Evolutionary conservation across 2,329 filamentous ascomycete genomes (phyloP), one percentile per base, ranked within the genome.

Genomic region (Nemania sp.): DNA sequence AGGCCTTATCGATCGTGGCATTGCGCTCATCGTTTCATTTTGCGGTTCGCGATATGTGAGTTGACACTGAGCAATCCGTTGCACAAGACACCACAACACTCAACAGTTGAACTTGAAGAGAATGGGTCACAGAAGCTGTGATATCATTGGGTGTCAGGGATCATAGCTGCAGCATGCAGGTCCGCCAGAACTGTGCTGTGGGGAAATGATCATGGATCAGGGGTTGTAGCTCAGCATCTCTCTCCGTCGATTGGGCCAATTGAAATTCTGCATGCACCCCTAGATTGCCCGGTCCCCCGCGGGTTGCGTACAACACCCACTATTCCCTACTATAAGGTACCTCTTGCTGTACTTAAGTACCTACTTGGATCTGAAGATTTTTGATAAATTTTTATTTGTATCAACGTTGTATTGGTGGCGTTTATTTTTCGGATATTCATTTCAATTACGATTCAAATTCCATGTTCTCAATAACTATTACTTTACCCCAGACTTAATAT

Each of bases 81-180:
- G 66, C 69, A 68, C 68, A 72, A 64, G 62, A 26, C 53, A 55
- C 32, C 15, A 53, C 26, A 32, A 45, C 3, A 63, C 75, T 72
- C 75, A 76, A 76, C 75, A 75, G 74, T 76, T 76, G 75, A 76
- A 74, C 57, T 35, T 55, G 20, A 18, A 27, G 13, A 24, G 35
- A 53, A 54, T 52, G 51, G 56, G 67, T 49, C 56, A 47, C 20
- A 52, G 32, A 62, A 35, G n/a, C 54, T 49, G 66, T 62, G 27
- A 63, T 66, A 65, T 68, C 57, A 76, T 75, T 76, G 74, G 74
- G 52, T 18, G 61, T 52, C 54, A 18, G 47, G 53, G 43, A 59
- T 47, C 35, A 29, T 47, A 35, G 29, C 41, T 52, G 65, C 52
- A 41, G 52, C 47, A 62, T 65, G 57, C 67, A 71, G 67, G 63